Base-by-base conservation (phyloP, 352 stramenopile genomes). In the Phytophthora constricta region DNA sequence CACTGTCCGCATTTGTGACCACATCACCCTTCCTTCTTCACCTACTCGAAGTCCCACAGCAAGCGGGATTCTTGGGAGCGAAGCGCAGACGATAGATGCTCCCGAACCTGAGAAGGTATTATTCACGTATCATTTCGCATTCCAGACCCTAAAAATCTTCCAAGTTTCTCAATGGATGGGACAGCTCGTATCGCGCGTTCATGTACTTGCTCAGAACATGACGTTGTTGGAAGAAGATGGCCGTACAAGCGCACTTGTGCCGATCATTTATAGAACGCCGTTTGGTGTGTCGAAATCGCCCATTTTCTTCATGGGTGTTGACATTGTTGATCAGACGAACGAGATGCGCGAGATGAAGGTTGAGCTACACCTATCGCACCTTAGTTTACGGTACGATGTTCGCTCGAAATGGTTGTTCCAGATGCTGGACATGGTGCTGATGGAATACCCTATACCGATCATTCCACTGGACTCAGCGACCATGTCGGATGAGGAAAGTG, bases 281-380 rank as follows among this genome's bases (percentile, higher is more conserved):
- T 92, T 92, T 62, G 87, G 87, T 17, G 72, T 88, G 13, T 91
- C 82, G 14, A 80, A 89, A 3, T 83, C 84, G 5, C 89, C 89
- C 17, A 77, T 95, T 4, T 64, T 95, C 33, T 94, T 96, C 57
- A 80, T 93, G 26, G 85, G 85, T 3, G 77, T 93, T 26, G 87
- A 95, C 27, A 91, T 94, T 20, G 52, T 79, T 45, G 86, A 95
- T 42, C 82, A 93, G 53, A 93, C 89, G 9, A 89, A 94, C 66
- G 87, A 92, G 43, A 96, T 96, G 89, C 77, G 89, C 0, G 89
- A 96, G 46, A 95, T 94, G 77, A 94, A 92, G 62, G 81, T 94
- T 1, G 87, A 94, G 31, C 62, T 96, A n/a, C 86, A 96, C 33
- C 72, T 94, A 27, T 96, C 89, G 33, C 86, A 96, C 55, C 65